Conservation (phyloP, 2,329 filamentous ascomycete genomes). For the Stachybotrys chartarum region DNA sequence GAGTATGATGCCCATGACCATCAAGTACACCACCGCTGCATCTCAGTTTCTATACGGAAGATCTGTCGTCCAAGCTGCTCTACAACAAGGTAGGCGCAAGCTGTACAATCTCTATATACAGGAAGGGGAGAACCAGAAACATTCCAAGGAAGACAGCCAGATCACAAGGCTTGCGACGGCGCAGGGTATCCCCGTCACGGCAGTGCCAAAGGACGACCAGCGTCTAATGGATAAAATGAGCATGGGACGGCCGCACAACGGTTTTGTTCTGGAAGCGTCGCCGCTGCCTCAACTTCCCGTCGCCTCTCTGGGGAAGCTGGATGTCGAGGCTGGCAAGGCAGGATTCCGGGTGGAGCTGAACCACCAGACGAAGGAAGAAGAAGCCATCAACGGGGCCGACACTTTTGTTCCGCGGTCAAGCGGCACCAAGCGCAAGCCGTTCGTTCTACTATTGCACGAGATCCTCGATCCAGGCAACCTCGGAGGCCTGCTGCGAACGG, state of each 20-base stretch:
- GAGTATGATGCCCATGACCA: constrained; percentile 27
- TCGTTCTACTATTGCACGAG: constrained; percentile 68
- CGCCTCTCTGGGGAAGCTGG: constrained; percentile 44
- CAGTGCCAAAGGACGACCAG: constrained; percentile 54
- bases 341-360: constrained; percentile 55
- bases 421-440: constrained; percentile 44
- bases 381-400: constrained; percentile 61
- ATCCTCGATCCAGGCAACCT: constrained; percentile 85
- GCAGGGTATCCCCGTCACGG: constrained; percentile 45
- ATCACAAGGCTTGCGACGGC: constrained; percentile 39
- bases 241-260: constrained; percentile 78
- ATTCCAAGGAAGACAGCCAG: constrained; percentile 34
- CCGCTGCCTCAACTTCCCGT: constrained; percentile 69
- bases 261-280: constrained; percentile 79
- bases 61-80: constrained; percentile 71
- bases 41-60: constrained; percentile 89
- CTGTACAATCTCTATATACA: constrained; percentile 82
- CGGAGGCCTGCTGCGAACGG: constrained; percentile 80
- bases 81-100: constrained; percentile 59
- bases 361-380: constrained; percentile 68
- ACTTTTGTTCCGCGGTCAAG: constrained; percentile 34
- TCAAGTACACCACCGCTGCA: constrained; percentile 68
- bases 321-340: constrained; percentile 31
- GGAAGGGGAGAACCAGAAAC: constrained; percentile 46
- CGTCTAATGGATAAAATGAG: constrained; percentile 78